Conservation (phyloP, 108 stramenopile genomes). For the Conticribra weissflogii region DNA sequence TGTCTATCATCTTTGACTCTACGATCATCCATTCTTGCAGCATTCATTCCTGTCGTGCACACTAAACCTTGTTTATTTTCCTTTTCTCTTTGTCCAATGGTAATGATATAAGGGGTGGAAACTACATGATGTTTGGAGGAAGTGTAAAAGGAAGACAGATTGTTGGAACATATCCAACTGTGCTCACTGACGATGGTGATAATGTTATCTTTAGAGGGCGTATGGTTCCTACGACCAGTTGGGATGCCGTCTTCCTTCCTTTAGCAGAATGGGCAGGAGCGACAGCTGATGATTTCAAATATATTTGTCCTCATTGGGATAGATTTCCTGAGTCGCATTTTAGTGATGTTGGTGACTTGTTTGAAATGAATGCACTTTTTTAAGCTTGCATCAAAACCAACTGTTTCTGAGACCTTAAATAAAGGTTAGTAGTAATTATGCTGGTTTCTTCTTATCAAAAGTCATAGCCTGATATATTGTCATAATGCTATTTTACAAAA, state of each 20-base stretch:
- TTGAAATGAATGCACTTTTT: too few relatives aligned
- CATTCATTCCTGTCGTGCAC: too few relatives aligned
- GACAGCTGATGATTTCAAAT: constrained; percentile 23
- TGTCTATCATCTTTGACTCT: not conserved
- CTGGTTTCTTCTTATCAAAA: too few relatives aligned
- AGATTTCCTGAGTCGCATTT: constrained; percentile 39
- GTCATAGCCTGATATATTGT: too few relatives aligned
- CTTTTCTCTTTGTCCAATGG: not conserved
- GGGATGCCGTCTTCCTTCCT: constrained; percentile 57
- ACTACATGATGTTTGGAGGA: constrained; percentile 55
- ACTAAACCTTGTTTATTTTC: not conserved
- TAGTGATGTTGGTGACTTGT: constrained; percentile 22
- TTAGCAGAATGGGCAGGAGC: constrained; percentile 54
- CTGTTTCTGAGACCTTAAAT: too few relatives aligned
- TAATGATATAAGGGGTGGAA: constrained; percentile 40
- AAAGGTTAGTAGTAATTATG: too few relatives aligned
- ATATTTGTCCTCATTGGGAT: constrained; percentile 32
- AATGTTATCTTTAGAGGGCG: constrained; percentile 46
- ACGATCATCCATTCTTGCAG: too few relatives aligned
- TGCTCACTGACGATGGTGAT: constrained; percentile 27
- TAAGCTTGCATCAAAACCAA: too few relatives aligned
- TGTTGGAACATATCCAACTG: constrained; percentile 40
- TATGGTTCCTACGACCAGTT: constrained; percentile 52
- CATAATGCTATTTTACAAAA: too few relatives aligned
- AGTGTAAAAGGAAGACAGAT: constrained; percentile 53